Conservation (phyloP, 768 basidiomycete species). For the Cystobasidium onofrii region DNA sequence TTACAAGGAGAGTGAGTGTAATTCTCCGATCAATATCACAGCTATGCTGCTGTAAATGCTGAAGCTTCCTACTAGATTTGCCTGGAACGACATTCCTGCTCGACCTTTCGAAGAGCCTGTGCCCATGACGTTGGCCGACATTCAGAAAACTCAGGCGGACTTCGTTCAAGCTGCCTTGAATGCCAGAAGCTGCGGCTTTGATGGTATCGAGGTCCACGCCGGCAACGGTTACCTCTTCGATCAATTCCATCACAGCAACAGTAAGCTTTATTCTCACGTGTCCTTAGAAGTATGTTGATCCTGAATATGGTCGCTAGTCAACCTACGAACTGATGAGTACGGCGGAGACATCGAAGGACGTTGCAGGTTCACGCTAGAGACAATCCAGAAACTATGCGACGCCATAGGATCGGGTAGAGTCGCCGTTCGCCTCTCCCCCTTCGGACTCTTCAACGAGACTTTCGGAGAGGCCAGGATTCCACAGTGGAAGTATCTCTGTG, state of each 20-base stretch:
- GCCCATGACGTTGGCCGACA: constrained; percentile 45
- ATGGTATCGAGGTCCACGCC: constrained; percentile 54
- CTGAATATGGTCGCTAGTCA: constrained; percentile 34
- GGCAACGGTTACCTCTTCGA: constrained; percentile 34
- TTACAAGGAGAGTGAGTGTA: background rate
- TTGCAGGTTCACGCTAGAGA: constrained; percentile 54
- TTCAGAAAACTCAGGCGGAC: constrained; percentile 47
- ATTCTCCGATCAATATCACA: no score
- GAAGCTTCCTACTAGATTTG: no score
- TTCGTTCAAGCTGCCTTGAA: constrained; percentile 55
- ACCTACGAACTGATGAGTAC: constrained; percentile 47
- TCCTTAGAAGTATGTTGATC: no score
- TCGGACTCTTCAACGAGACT: constrained; percentile 43
- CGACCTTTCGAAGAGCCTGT: constrained; percentile 35
- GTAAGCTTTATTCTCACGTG: background rate
- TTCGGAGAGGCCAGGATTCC: constrained; percentile 37
- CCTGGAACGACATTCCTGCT: constrained; percentile 12
- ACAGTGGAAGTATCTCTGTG: constrained; percentile 42
- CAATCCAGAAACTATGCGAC: constrained; percentile 52
- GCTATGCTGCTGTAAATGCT: no score
- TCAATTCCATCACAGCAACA: constrained; percentile 38
- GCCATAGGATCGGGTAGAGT: constrained; percentile 55
- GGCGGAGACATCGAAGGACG: constrained; percentile 61
- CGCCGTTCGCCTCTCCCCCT: constrained; percentile 53
- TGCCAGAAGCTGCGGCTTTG: constrained; percentile 59